Evolutionary conservation across 352 stramenopile genomes (phyloP).

Genomic region (Aphanomyces astaci): DNA sequence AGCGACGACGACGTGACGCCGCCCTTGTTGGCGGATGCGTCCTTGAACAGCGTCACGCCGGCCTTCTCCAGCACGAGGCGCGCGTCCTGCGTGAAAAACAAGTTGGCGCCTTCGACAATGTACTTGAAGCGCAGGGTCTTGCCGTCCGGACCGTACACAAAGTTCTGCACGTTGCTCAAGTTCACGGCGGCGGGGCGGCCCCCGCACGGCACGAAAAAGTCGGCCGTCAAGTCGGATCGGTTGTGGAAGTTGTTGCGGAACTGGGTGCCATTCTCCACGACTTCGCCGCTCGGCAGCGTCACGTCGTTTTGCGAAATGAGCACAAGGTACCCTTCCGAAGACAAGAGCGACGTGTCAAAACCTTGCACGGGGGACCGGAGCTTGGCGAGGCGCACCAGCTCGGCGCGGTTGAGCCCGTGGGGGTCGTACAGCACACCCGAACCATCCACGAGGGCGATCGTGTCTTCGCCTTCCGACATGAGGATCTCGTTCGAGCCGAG

Average conservation of each 20-base stretch:
- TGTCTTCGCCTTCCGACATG: slow-evolving; percentile 25
- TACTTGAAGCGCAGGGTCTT: slow-evolving; percentile 69
- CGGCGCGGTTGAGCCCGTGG: slow-evolving; percentile 23
- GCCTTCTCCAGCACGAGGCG: slow-evolving; percentile 89
- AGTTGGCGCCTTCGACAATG: slow-evolving; percentile 79
- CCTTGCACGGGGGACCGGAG: slow-evolving; percentile 13
- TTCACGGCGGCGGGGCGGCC: slow-evolving; percentile 81
- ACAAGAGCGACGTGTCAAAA: slow-evolving; percentile 33
- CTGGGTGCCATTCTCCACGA: slow-evolving; percentile 89
- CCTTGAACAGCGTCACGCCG: slow-evolving; percentile 95
- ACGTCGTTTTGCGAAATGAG: slow-evolving; percentile 25
- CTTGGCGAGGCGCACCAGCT: slow-evolving; percentile 26
- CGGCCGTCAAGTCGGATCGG: slow-evolving; percentile 62
- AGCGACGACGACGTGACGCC: slow-evolving; percentile 73
- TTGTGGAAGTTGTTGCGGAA: slow-evolving; percentile 97
- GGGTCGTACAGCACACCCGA: slow-evolving; percentile 28
- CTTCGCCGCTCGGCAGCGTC: slow-evolving; percentile 48
- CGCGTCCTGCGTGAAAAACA: slow-evolving; percentile 79
- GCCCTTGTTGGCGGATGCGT: slow-evolving; percentile 90
- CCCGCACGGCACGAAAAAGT: slow-evolving; percentile 77
- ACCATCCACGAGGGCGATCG: slow-evolving; percentile 26
- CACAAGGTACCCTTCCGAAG: slow-evolving; percentile 23
- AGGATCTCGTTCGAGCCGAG: slow-evolving; percentile 28
- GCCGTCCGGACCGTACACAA: slow-evolving; percentile 45
- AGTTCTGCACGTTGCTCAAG: slow-evolving; percentile 77